Base-by-base conservation (phyloP, 208 protist species). In the Acanthamoeba castellanii region DNA sequence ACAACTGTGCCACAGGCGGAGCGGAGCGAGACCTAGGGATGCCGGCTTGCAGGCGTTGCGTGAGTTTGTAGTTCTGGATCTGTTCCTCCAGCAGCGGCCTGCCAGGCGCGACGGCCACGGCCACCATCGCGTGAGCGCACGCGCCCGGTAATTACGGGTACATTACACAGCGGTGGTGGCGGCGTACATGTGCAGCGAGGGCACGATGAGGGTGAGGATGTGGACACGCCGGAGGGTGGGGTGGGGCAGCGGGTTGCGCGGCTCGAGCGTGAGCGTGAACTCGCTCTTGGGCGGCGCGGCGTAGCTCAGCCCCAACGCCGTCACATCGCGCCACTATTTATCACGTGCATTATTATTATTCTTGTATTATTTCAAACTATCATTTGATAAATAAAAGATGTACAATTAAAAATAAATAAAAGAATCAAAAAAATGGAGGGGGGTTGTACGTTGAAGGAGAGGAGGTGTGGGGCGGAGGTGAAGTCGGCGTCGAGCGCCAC, bases 401-500 rank as follows among this genome's bases (percentile, higher is more conserved):
- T 68, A 68, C 3, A 84, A 84, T n/a, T 27, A 84, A 84, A 14
- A 55, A 50, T 3, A 2, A 52, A 84, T 42, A 25, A 0, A 14
- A 50, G 3, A 84, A 30, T 37, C 4, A 76, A 76, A 76, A 76
- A 76, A 76, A 76, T 42, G 42, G 55, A 87, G 30, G 3, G 20
- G 57, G 3, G 13, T 2, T 1, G 16, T 52, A 87, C 42, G 47
- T 61, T 64, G 52, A 87, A 87, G 78, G n/a, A 87, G 20, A 87
- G 78, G 9, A 78, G 30, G n/a, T 78, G 70, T 9, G n/a, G 25
- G 30, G 70, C 25, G 34, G 70, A 34, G 34, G 30, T 45, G 32
- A 78, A 78, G 70, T 78, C 70, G 70, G 70, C 70, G 32, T 78
- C 70, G 32, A 78, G 70, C 3, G 70, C 70, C 32, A 78, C 70